phyloP scores from a whole-genome alignment of 306 rosid species.

The Neltuma alba region DNA sequence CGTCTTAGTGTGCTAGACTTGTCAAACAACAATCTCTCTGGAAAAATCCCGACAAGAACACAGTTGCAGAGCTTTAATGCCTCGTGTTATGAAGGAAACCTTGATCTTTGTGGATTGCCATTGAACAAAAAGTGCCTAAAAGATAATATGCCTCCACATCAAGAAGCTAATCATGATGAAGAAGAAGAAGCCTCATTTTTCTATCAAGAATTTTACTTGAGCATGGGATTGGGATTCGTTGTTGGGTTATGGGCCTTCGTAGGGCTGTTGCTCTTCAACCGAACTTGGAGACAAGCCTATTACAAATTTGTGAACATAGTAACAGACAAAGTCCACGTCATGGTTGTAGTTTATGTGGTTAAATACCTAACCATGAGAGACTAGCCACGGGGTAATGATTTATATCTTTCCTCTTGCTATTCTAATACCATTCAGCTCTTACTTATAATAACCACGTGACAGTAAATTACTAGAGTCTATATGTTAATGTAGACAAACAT shows the following conservation, averaged over 20 bases:
- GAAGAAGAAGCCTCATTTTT: neutral
- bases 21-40: conserved; percentile 33
- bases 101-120: conserved; percentile 2
- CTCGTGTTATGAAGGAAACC: conserved; percentile 1
- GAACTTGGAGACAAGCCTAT: neutral
- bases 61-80: conserved; percentile 12
- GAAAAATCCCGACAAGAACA: conserved; percentile 28
- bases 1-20: neutral
- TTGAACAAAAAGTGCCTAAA: neutral
- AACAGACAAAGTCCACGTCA: too few relatives aligned
- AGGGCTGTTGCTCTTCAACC: neutral
- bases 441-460: too few relatives aligned
- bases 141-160: neutral
- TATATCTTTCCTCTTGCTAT: too few relatives aligned
- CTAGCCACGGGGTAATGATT: too few relatives aligned
- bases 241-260: neutral
- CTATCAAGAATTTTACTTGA: too few relatives aligned
- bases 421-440: too few relatives aligned
- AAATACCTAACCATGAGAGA: too few relatives aligned
- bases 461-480: too few relatives aligned
- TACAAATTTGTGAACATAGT: too few relatives aligned
- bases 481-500: too few relatives aligned
- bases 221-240: neutral
- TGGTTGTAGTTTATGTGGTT: too few relatives aligned
- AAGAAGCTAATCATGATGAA: neutral